Evolutionary conservation across 2,329 filamentous ascomycete genomes (phyloP).

Genomic region (Aspergillus spinulosporus): DNA sequence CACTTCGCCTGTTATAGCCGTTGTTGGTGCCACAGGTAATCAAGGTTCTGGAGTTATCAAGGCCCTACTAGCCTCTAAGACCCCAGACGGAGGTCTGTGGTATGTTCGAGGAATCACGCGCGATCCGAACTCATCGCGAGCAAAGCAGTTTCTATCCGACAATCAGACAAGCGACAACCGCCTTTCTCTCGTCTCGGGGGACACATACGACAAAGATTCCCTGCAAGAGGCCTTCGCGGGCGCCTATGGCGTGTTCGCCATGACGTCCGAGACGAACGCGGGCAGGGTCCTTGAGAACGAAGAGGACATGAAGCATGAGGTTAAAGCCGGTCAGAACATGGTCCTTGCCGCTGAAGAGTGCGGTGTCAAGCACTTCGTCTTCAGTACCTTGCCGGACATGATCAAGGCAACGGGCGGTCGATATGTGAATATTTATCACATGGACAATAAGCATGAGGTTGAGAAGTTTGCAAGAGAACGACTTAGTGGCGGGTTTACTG

Average conservation of each 20-base stretch:
- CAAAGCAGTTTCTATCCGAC: neutral
- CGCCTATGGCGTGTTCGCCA: slow-evolving; percentile 23
- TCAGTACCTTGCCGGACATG: slow-evolving; percentile 25
- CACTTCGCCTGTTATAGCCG: slow-evolving; percentile 13
- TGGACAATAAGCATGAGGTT: neutral
- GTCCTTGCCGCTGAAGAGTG: slow-evolving; percentile 20
- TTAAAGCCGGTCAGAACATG: slow-evolving; percentile 23
- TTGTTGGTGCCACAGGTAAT: slow-evolving; percentile 20
- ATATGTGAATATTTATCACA: neutral
- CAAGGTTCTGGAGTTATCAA: slow-evolving; percentile 19
- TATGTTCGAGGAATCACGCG: slow-evolving; percentile 19
- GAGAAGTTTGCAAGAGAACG: neutral
- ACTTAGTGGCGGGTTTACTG: neutral
- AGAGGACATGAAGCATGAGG: slow-evolving; percentile 23
- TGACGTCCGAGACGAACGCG: slow-evolving; percentile 14
- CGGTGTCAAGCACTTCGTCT: slow-evolving; percentile 18
- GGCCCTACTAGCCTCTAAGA: slow-evolving; percentile 9
- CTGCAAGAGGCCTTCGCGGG: slow-evolving; percentile 16
- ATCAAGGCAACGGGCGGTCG: slow-evolving; percentile 12
- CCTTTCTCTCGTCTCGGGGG: neutral
- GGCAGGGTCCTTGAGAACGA: slow-evolving; percentile 17
- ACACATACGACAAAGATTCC: neutral
- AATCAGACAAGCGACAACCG: neutral
- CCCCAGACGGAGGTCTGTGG: slow-evolving; percentile 4
- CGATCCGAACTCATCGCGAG: slow-evolving; percentile 12